Conservation (phyloP, 192 early-diverging fungal species). For the Umbelopsis isabellina region DNA sequence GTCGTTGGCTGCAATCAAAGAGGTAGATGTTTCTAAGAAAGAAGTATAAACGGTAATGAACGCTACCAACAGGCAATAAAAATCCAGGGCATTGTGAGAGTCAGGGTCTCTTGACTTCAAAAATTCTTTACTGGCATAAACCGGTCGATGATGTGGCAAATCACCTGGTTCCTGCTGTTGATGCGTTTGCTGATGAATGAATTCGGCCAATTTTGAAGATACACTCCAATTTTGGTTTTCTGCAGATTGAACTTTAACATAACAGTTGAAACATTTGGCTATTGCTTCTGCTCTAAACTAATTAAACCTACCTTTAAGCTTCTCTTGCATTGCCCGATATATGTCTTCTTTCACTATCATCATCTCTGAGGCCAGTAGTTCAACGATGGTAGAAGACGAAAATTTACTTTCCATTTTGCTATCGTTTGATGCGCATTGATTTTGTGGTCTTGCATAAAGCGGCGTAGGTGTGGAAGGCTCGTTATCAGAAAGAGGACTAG, state of each 20-base stretch:
- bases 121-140: neutral
- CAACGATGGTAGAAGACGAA: neutral
- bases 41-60: constrained; percentile 52
- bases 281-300: neutral
- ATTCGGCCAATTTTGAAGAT: neutral
- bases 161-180: neutral
- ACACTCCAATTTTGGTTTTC: neutral
- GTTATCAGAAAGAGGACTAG: no score
- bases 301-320: neutral
- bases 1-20: constrained; percentile 14
- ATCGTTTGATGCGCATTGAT: neutral
- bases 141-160: neutral
- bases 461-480: neutral
- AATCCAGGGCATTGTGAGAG: constrained; percentile 18
- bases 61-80: constrained; percentile 44
- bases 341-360: neutral
- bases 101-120: neutral
- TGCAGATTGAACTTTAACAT: neutral
- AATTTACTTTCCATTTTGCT: neutral
- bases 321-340: neutral
- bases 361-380: neutral
- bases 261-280: neutral
- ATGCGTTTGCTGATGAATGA: neutral
- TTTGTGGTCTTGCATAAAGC: neutral
- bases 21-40: constrained; percentile 30